Percentiles rank a stretch among this genome's conserved stretches.
Conservation (phyloP, 495 filamentous ascomycete genomes). For the Xylaria scruposa region DNA sequence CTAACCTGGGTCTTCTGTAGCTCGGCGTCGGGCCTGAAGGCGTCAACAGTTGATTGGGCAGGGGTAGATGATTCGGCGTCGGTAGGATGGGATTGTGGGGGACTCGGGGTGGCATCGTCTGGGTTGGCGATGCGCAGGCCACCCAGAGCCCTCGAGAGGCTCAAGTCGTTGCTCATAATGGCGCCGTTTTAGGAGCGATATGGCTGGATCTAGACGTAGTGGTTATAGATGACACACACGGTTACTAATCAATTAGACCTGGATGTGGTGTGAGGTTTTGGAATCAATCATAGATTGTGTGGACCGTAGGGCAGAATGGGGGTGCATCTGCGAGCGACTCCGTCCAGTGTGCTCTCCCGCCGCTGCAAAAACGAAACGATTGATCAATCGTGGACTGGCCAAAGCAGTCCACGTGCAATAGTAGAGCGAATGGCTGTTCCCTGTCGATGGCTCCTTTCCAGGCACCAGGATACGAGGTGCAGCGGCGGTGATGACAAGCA, state of each 20-base stretch:
- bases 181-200: conserved; percentile 8
- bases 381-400: conserved; percentile 10
- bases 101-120: conserved; percentile 74
- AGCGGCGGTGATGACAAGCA: conserved; percentile 12
- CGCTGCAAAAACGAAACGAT: conserved; percentile 12
- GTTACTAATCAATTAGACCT: conserved; percentile 4
- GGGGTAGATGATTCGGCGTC: conserved; percentile 36
- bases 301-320: conserved; percentile 8
- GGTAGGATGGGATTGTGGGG: conserved; percentile 52
- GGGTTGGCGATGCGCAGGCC: conserved; percentile 98
- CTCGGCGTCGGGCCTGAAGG: conserved; percentile 30
- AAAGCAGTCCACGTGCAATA: conserved; percentile 4
- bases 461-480: conserved; percentile 24
- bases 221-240: background rate
- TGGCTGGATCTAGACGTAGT: background rate
- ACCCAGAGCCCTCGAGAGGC: conserved; percentile 89
- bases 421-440: background rate
- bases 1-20: conserved; percentile 31
- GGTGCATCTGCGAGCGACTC: conserved; percentile 18
- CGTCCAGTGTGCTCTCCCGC: conserved; percentile 17
- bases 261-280: conserved; percentile 6
- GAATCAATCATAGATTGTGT: conserved; percentile 16
- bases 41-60: conserved; percentile 30
- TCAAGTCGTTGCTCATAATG: conserved; percentile 89
- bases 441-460: conserved; percentile 7